These are phyloP conservation scores for Talaromyces proteolyticus DNA, from an alignment of 495 filamentous ascomycete species.

Conservation along the genomic window DNA sequence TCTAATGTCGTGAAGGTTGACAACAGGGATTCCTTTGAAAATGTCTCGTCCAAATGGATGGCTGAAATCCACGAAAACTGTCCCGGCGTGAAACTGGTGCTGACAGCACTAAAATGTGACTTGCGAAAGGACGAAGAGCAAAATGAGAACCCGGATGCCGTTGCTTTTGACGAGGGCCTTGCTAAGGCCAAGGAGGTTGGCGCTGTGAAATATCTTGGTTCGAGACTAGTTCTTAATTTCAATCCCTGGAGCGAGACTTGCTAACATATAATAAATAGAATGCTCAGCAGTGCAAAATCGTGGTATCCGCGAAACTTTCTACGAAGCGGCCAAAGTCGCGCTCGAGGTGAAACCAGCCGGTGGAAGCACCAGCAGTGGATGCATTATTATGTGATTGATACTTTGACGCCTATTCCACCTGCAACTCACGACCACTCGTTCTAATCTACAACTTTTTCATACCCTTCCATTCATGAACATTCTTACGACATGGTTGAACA, in stretches of 20 bases:
- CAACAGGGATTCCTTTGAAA: conserved; percentile 91
- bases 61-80: conserved; percentile 97
- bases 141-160: conserved; percentile 58
- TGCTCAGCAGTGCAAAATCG: conserved; percentile 97
- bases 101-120: conserved; percentile 98
- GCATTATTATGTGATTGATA: conserved; percentile 46
- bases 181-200: conserved; percentile 87
- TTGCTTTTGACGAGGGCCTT: conserved; percentile 88
- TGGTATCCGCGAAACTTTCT: conserved; percentile 97
- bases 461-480: conserved; percentile 5
- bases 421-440: neutral
- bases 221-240: no score
- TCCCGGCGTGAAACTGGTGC: conserved; percentile 84
- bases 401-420: neutral
- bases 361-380: conserved; percentile 43
- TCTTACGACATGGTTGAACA: conserved; percentile 1
- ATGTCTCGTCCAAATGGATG: conserved; percentile 97
- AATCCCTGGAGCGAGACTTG: no score
- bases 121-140: conserved; percentile 65
- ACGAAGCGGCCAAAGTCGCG: conserved; percentile 95
- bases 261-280: conserved; percentile 41
- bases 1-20: conserved; percentile 49
- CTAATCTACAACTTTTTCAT: neutral
- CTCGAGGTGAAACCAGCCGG: conserved; percentile 68
- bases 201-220: conserved; percentile 84